Base-by-base conservation (phyloP, 2,329 filamentous ascomycete species). In the Drechslerella stenobrocha region DNA sequence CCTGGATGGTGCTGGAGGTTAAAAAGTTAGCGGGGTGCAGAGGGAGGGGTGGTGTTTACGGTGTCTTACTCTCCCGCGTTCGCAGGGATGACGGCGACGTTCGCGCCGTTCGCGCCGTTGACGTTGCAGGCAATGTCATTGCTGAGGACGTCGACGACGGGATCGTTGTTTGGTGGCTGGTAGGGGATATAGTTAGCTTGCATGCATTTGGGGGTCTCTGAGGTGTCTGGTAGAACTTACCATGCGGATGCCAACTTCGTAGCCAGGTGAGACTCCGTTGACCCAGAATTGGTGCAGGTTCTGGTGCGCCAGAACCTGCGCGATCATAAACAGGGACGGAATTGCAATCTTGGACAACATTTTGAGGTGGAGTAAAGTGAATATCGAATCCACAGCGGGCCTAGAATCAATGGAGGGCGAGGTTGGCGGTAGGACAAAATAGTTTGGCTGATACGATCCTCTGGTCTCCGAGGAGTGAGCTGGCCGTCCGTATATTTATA, bases 201-300 rank as follows among this genome's bases (percentile, higher is more conserved):
- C 11, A 11, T 30, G 28, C 28, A 32, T n/a, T 34, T 11, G 26
- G 28, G 11, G 9, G 26, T 53, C 23, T 11, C 23, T 26, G 20
- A 35, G 20, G n/a, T 30, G 42, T 30, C 32, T 52, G 26, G 46
- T 51, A 9, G 51, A 42, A 24, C 56, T 20, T 60, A 67, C 61
- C 69, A 70, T 70, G 15, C 69, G 69, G 18, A 70, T 69, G 47
- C 61, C 76, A 26, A 67, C 63, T 67, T 67, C 20, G 15, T 67
- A 67, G 23, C 63, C 63, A 2, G 55, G 63, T 34, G 51, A 63
- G 26, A 74, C 74, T 55, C 72, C 76, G 57, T 78, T 77, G 23
- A 78, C 75, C 76, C 76, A 78, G 66, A 78, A 77, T 71, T 78
- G 76, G 61, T 78, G 76, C 37, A 77, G 74, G 70, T 77, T 78